phyloP scores from a whole-genome alignment of 768 basidiomycete genomes.

The Tricholoma saponaceum region DNA sequence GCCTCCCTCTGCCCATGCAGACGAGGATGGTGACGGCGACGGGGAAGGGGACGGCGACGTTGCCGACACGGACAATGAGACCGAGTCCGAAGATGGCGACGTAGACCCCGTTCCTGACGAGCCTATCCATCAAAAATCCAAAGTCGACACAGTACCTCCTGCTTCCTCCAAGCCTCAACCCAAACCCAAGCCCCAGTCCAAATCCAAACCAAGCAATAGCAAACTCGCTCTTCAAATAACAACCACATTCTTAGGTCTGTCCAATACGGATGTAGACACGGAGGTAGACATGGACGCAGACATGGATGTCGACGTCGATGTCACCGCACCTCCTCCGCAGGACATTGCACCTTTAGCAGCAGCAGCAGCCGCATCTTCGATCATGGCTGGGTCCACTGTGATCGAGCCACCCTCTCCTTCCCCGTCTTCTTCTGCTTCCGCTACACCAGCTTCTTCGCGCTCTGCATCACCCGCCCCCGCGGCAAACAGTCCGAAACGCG shows the following conservation, averaged over 20 bases:
- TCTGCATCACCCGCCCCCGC: conserved; percentile 34
- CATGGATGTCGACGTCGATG: conserved; percentile 25
- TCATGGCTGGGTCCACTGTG: conserved; percentile 42
- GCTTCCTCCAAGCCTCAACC: background rate
- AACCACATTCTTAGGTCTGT: background rate
- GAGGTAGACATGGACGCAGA: conserved; percentile 4
- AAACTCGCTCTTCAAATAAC: background rate
- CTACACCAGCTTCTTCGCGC: conserved; percentile 35
- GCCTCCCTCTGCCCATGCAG: conserved; percentile 2
- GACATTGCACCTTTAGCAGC: conserved; percentile 27
- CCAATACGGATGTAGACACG: background rate
- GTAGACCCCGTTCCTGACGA: background rate
- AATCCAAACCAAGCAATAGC: background rate
- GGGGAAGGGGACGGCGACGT: conserved; percentile 2
- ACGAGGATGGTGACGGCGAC: conserved; percentile 5
- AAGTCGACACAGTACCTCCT: background rate
- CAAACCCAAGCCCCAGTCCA: background rate
- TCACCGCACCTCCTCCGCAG: conserved; percentile 22
- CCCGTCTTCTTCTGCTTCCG: conserved; percentile 22
- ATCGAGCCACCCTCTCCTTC: conserved; percentile 35
- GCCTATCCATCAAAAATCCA: conserved; percentile 26
- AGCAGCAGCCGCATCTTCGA: conserved; percentile 41
- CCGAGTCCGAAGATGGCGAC: conserved; percentile 22
- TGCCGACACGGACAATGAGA: conserved; percentile 20
- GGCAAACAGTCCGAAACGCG: conserved; percentile 8